These are phyloP conservation scores for Penicillium olsonii DNA, from an alignment of 2,329 filamentous ascomycete species.

Conservation along the genomic window DNA sequence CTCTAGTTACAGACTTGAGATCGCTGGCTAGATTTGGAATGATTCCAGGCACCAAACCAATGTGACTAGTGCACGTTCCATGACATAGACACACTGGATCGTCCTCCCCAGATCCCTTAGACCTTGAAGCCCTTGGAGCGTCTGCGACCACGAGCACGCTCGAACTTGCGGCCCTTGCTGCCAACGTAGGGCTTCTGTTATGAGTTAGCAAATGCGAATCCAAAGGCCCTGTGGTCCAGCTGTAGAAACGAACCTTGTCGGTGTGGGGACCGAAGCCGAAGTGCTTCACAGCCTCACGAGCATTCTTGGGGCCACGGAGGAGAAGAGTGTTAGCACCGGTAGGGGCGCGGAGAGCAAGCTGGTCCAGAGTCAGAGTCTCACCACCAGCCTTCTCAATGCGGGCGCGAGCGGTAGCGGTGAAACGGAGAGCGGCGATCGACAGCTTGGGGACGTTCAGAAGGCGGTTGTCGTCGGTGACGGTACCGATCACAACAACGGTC, in stretches of 20 bases:
- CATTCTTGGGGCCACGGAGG: conserved; percentile 97
- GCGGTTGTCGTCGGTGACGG: conserved; percentile 97
- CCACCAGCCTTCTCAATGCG: conserved; percentile 92
- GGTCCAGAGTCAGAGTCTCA: conserved; percentile 92
- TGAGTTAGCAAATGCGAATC: conserved; percentile 16
- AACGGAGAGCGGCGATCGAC: conserved; percentile 89
- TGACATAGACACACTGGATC: conserved; percentile 17
- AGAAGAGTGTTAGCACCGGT: conserved; percentile 97
- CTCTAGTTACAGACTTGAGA: conserved; percentile 26
- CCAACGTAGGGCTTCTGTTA: conserved; percentile 87
- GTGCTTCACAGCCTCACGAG: conserved; percentile 97
- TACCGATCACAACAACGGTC: conserved; percentile 91
- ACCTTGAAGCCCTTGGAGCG: conserved; percentile 99
- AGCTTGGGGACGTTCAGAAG: conserved; percentile 88
- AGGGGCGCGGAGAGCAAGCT: conserved; percentile 91
- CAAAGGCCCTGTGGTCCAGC: background rate
- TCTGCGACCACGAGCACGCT: conserved; percentile 98
- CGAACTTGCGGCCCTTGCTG: conserved; percentile 99
- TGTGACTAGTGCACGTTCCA: conserved; percentile 13
- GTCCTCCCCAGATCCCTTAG: conserved; percentile 56
- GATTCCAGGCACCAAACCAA: conserved; percentile 18
- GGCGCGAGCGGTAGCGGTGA: conserved; percentile 93
- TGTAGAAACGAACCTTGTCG: conserved; percentile 72
- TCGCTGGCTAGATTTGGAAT: conserved; percentile 20
- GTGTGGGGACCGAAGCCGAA: conserved; percentile 98